Evolutionary conservation across 164 flowering plant genomes (phyloP).

Genomic region (Vitis vinifera): DNA sequence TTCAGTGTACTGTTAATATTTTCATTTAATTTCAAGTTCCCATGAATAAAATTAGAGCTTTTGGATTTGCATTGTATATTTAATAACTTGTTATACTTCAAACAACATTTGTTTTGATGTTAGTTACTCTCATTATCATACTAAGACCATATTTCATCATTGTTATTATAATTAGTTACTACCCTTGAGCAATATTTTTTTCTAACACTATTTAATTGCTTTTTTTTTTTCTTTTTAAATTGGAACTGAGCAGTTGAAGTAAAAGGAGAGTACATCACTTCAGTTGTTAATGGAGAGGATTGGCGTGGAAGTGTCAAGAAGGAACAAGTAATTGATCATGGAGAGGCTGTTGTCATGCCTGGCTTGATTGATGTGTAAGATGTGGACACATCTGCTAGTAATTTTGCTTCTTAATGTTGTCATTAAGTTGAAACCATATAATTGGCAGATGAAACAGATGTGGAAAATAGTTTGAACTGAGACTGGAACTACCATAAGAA

Average conservation of each 20-base stretch:
- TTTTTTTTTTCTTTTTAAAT: slow-evolving; percentile 1
- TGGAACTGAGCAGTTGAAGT: slow-evolving; percentile 72
- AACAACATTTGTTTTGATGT: too few relatives aligned
- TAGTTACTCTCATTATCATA: too few relatives aligned
- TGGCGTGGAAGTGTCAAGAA: slow-evolving; percentile 33
- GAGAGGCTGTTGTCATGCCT: slow-evolving; percentile 96
- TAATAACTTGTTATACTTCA: too few relatives aligned
- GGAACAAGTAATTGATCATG: slow-evolving; percentile 64
- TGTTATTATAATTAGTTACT: too few relatives aligned
- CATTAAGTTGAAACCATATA: neutral
- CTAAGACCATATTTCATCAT: too few relatives aligned
- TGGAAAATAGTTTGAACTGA: neutral
- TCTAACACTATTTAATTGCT: too few relatives aligned
- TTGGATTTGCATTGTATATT: too few relatives aligned
- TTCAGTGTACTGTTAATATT: neutral
- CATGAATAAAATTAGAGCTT: too few relatives aligned
- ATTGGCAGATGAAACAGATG: neutral
- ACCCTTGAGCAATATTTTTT: too few relatives aligned
- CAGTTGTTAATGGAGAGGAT: slow-evolving; percentile 56
- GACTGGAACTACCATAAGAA: too few relatives aligned
- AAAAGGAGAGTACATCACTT: slow-evolving; percentile 60
- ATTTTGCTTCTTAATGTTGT: neutral
- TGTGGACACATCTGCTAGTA: neutral
- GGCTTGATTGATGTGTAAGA: slow-evolving; percentile 98
- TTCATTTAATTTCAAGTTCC: neutral